Conservation (phyloP, 2,329 filamentous ascomycete species). For the Sporothrix humicola region DNA sequence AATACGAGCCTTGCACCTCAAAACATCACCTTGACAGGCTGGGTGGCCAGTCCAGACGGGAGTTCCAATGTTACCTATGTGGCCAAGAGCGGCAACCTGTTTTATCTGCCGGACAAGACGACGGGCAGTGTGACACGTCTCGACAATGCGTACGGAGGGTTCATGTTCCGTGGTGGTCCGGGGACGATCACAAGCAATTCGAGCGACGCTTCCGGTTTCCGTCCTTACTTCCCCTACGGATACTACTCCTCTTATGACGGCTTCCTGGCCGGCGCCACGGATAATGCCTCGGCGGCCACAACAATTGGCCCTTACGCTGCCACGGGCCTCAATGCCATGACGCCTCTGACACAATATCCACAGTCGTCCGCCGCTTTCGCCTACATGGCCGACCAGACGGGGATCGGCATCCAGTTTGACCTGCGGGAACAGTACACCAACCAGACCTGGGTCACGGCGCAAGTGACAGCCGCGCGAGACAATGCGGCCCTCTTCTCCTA, state of each 20-base stretch:
- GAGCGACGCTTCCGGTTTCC: constrained; percentile 42
- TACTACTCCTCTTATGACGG: constrained; percentile 53
- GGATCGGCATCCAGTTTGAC: constrained; percentile 54
- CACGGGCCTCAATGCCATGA: constrained; percentile 53
- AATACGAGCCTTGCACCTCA: constrained; percentile 48
- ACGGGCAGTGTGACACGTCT: constrained; percentile 51
- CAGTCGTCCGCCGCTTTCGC: constrained; percentile 48
- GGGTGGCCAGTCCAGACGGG: constrained; percentile 42
- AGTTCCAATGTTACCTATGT: constrained; percentile 43
- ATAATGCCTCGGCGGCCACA: constrained; percentile 43
- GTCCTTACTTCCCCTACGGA: constrained; percentile 52
- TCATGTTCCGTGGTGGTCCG: constrained; percentile 47
- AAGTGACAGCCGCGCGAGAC: constrained; percentile 50
- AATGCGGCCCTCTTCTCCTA: constrained; percentile 52
- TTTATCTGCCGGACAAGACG: constrained; percentile 54
- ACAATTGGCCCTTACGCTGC: constrained; percentile 46
- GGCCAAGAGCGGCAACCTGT: constrained; percentile 46
- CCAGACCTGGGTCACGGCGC: constrained; percentile 47
- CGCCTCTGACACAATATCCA: constrained; percentile 50
- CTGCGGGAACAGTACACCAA: constrained; percentile 54
- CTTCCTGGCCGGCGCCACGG: constrained; percentile 49
- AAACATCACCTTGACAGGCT: constrained; percentile 48
- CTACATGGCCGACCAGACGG: constrained; percentile 48
- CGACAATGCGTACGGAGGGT: constrained; percentile 53
- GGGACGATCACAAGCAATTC: background rate